Evolutionary conservation across 805 yeast species (phyloP).

Genomic region (Cyberlindnera euphorbiae): DNA sequence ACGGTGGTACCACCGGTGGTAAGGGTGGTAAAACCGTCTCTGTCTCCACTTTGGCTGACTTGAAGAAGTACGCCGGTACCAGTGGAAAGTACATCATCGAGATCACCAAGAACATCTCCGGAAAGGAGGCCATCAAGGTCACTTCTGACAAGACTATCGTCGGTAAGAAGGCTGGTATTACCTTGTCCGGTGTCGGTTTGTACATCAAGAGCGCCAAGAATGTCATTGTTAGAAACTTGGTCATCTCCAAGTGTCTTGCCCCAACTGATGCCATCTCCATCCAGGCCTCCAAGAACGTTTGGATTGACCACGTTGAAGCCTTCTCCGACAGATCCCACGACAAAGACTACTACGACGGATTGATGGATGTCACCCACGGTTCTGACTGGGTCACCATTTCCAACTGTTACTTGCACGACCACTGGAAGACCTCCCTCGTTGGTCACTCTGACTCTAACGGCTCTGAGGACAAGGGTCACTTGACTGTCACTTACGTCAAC

Average conservation of each 20-base stretch:
- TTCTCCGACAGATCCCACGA: constrained; percentile 5
- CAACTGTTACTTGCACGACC: constrained; percentile 6
- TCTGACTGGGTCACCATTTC: constrained; percentile 7
- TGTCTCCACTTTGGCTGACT: constrained; percentile 2
- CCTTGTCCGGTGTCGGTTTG: constrained; percentile 5
- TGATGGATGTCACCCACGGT: constrained; percentile 6
- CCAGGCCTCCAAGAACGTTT: constrained; percentile 4
- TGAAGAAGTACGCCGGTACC: constrained; percentile 2
- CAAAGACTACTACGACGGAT: constrained; percentile 7
- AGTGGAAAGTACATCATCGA: constrained; percentile 4
- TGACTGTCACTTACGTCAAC: constrained; percentile 4
- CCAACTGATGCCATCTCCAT: constrained; percentile 4
- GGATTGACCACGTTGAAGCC: constrained; percentile 6
- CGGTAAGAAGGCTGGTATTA: constrained; percentile 5
- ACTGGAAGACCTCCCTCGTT: constrained; percentile 6
- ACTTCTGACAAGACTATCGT: constrained; percentile 7
- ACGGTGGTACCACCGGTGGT: constrained; percentile 8
- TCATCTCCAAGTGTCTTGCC: constrained; percentile 3
- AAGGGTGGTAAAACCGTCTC: constrained; percentile 3
- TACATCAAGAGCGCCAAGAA: constrained; percentile 2
- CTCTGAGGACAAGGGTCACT: constrained; percentile 4
- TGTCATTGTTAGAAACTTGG: constrained; percentile 7
- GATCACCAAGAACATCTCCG: constrained; percentile 4
- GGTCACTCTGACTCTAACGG: constrained; percentile 8
- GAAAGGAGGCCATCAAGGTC: constrained; percentile 2